Percentiles rank a stretch among this genome's conserved stretches.
These are phyloP conservation scores for Eutrema japonicum DNA, from an alignment of 345 rosid species.

Conservation along the genomic window DNA sequence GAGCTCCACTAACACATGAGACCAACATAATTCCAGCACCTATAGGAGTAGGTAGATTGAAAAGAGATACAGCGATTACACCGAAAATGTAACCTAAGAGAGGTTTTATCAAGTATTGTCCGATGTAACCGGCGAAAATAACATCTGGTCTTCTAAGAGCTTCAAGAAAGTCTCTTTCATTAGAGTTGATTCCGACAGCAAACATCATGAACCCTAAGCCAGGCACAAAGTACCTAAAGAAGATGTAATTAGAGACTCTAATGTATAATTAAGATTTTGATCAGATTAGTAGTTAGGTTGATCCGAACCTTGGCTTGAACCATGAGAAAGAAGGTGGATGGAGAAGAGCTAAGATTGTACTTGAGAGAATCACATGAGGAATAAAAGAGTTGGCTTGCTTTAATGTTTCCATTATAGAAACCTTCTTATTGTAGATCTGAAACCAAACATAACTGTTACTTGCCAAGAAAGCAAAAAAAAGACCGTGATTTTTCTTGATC, in stretches of 20 bases:
- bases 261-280: background rate
- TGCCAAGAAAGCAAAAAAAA: slow-evolving; percentile 14
- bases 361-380: slow-evolving; percentile 79
- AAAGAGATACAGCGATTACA: slow-evolving; percentile 55
- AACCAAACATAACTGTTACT: slow-evolving; percentile 31
- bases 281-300: slow-evolving; percentile 1
- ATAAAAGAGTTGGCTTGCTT: slow-evolving; percentile 73
- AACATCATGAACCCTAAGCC: slow-evolving; percentile 97
- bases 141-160: slow-evolving; percentile 77
- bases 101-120: slow-evolving; percentile 87
- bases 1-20: slow-evolving; percentile 97
- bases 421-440: slow-evolving; percentile 48
- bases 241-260: background rate
- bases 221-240: slow-evolving; percentile 83
- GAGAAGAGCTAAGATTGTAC: slow-evolving; percentile 83
- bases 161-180: slow-evolving; percentile 81
- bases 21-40: slow-evolving; percentile 98
- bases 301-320: slow-evolving; percentile 79
- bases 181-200: slow-evolving; percentile 92
- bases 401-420: slow-evolving; percentile 57
- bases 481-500: background rate
- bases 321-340: slow-evolving; percentile 92
- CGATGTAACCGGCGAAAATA: slow-evolving; percentile 76
- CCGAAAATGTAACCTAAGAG: slow-evolving; percentile 83
- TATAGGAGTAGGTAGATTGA: slow-evolving; percentile 73